Evolutionary conservation across 2,329 filamentous ascomycete genomes (phyloP).

Genomic region (Ustilaginoidea virens): DNA sequence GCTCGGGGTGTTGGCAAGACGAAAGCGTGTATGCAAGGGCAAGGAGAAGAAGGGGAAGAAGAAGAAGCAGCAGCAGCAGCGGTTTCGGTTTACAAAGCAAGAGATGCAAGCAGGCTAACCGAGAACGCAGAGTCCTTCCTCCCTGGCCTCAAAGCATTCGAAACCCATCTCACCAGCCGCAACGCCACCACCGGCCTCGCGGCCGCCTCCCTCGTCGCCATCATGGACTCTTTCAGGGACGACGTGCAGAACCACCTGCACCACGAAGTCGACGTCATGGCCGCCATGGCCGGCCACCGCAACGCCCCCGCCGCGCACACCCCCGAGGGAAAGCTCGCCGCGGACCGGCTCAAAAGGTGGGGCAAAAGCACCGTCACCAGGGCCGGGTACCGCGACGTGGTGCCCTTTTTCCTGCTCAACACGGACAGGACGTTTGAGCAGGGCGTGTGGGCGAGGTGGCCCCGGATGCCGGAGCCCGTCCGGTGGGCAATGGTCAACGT

Average conservation of each 20-base stretch:
- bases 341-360: conserved; percentile 40
- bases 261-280: conserved; percentile 37
- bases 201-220: conserved; percentile 25
- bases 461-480: conserved; percentile 45
- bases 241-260: conserved; percentile 40
- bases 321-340: conserved; percentile 27
- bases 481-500: conserved; percentile 45
- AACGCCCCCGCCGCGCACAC: conserved; percentile 32
- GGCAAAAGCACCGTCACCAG: conserved; percentile 49
- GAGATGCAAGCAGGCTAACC: neutral
- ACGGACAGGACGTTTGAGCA: conserved; percentile 43
- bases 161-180: conserved; percentile 32
- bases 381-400: conserved; percentile 40
- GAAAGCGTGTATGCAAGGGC: too few relatives aligned
- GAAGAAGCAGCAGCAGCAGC: too few relatives aligned
- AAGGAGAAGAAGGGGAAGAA: too few relatives aligned
- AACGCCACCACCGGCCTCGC: conserved; percentile 26
- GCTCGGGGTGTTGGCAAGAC: too few relatives aligned
- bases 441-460: conserved; percentile 46
- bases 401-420: conserved; percentile 51
- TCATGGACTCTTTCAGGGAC: conserved; percentile 34
- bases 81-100: too few relatives aligned
- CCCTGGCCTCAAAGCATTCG: conserved; percentile 32
- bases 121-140: conserved; percentile 28
- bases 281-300: conserved; percentile 31